Conservation (phyloP, 2,329 filamentous ascomycete genomes). For the Scedosporium boydii region DNA sequence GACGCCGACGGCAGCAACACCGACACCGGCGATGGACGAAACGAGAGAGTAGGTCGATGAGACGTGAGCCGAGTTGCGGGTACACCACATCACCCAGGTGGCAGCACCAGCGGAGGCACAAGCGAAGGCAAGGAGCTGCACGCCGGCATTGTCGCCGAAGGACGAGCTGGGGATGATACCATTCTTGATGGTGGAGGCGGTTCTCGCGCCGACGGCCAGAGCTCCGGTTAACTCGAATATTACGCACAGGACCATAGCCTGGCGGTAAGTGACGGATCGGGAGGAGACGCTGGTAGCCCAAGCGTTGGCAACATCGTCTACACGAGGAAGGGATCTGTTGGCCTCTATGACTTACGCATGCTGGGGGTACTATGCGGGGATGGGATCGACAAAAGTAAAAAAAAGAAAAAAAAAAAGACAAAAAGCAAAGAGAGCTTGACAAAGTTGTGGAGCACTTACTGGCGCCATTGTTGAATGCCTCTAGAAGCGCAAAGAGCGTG, state of each 20-base stretch:
- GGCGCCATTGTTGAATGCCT: constrained; percentile 71
- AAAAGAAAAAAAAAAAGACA: not conserved
- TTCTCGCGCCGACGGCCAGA: constrained; percentile 57
- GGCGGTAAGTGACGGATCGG: constrained; percentile 61
- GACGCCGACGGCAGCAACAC: constrained; percentile 57
- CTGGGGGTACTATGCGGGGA: not conserved
- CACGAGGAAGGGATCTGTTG: not conserved
- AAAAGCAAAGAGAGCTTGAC: not conserved
- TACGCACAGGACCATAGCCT: constrained; percentile 57
- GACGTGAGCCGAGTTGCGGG: constrained; percentile 61
- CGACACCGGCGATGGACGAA: constrained; percentile 59
- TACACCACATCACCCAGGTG: constrained; percentile 75
- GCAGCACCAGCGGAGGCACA: constrained; percentile 56
- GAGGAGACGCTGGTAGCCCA: constrained; percentile 77
- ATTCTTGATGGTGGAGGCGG: constrained; percentile 72
- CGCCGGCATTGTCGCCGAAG: constrained; percentile 51
- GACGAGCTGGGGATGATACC: constrained; percentile 55
- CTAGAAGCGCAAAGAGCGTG: constrained; percentile 65
- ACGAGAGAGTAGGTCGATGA: constrained; percentile 65
- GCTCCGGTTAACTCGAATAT: constrained; percentile 62
- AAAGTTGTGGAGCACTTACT: constrained; percentile 40
- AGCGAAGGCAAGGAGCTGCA: constrained; percentile 61
- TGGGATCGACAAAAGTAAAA: not conserved
- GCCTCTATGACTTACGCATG: not conserved
- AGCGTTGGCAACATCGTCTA: constrained; percentile 50